A percentile compares a stretch with the other conserved stretches of the same genome.
Evolutionary conservation across 2,329 filamentous ascomycete species (phyloP).

Genomic region (Elsinoe fawcettii): DNA sequence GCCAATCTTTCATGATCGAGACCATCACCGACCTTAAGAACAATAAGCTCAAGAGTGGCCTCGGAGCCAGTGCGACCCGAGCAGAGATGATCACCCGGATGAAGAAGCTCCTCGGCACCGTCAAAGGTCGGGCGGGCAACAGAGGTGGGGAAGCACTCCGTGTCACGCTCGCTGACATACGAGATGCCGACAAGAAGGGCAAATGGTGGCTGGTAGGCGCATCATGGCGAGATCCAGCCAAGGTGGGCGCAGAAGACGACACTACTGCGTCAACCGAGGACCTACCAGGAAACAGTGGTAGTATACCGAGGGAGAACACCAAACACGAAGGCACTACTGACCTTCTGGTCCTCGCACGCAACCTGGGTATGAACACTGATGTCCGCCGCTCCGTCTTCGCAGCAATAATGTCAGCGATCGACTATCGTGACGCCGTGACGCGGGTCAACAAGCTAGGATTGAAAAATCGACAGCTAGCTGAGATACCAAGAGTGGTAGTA

Average conservation of each 20-base stretch:
- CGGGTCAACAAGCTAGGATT: constrained; percentile 74
- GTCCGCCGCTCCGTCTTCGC: constrained; percentile 88
- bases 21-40: constrained; percentile 92
- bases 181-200: constrained; percentile 73
- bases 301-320: constrained; percentile 17
- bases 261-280: background rate
- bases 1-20: constrained; percentile 96
- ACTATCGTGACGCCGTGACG: constrained; percentile 74
- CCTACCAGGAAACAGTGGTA: background rate
- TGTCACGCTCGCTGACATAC: constrained; percentile 73
- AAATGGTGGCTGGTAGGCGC: constrained; percentile 99
- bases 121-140: constrained; percentile 62
- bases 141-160: constrained; percentile 67
- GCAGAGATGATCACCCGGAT: constrained; percentile 80
- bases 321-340: background rate
- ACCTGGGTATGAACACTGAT: constrained; percentile 80
- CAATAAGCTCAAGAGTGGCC: constrained; percentile 74
- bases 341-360: constrained; percentile 52
- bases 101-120: constrained; percentile 74
- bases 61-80: constrained; percentile 61
- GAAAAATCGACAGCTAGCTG: constrained; percentile 76
- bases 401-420: constrained; percentile 75
- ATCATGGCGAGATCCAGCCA: constrained; percentile 58
- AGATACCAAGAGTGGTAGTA: constrained; percentile 79
- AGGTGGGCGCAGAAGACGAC: constrained; percentile 11